These are phyloP conservation scores for Trichophyton benhamiae DNA, from an alignment of 2,329 filamentous ascomycete species.

Conservation along the genomic window DNA sequence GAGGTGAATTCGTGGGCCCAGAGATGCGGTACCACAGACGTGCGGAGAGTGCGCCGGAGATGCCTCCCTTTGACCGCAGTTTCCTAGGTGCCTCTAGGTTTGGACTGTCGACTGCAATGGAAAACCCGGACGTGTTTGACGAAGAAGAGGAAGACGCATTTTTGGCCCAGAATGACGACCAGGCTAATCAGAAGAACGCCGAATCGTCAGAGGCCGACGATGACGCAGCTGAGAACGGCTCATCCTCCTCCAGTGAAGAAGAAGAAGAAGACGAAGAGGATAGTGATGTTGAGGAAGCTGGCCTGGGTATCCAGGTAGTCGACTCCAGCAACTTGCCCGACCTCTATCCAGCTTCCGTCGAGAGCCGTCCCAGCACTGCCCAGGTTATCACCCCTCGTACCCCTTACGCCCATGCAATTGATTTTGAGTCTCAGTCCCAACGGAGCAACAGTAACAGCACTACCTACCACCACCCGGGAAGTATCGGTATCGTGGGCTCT, in stretches of 20 bases:
- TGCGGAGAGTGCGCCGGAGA: constrained; percentile 38
- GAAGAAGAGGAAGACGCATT: constrained; percentile 41
- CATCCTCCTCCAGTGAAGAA: too few species aligned
- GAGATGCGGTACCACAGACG: constrained; percentile 41
- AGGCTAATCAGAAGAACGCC: neutral
- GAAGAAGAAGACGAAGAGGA: neutral
- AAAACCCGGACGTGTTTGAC: constrained; percentile 37
- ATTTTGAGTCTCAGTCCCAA: constrained; percentile 1
- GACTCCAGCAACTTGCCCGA: constrained; percentile 8
- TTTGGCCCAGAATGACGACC: constrained; percentile 21
- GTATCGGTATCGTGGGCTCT: constrained; percentile 21
- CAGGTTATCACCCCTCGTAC: constrained; percentile 9
- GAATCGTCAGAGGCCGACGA: neutral
- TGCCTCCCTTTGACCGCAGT: constrained; percentile 37
- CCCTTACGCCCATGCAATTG: constrained; percentile 7
- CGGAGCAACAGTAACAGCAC: neutral
- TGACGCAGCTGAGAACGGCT: too few species aligned
- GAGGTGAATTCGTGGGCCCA: constrained; percentile 35
- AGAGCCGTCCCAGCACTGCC: constrained; percentile 8
- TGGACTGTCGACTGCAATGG: constrained; percentile 27
- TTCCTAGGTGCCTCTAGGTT: constrained; percentile 28
- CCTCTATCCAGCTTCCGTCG: constrained; percentile 4
- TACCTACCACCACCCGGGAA: constrained; percentile 16
- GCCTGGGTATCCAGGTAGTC: constrained; percentile 14
- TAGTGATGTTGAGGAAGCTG: constrained; percentile 6